phyloP scores from a whole-genome alignment of 768 basidiomycete species.

The Termitomyces sp. region DNA sequence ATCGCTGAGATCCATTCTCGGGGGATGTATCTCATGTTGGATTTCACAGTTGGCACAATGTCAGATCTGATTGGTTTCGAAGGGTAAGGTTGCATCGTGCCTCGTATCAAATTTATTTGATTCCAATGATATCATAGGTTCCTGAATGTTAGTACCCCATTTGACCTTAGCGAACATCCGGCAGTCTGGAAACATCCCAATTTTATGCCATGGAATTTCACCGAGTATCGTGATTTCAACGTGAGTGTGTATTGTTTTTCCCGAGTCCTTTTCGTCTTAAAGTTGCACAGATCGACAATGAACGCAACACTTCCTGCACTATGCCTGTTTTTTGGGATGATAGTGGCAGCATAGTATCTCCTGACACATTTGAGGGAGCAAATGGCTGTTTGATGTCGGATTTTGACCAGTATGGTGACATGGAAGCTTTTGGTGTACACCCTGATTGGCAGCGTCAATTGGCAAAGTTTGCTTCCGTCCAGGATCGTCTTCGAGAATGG shows the following conservation, averaged over 20 bases:
- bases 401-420: slow-evolving; percentile 94
- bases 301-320: slow-evolving; percentile 67
- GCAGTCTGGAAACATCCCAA: slow-evolving; percentile 69
- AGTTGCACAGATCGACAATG: slow-evolving; percentile 50
- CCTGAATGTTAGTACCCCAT: slow-evolving; percentile 78
- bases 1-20: slow-evolving; percentile 74
- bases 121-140: slow-evolving; percentile 39
- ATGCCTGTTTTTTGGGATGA: slow-evolving; percentile 81
- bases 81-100: slow-evolving; percentile 50
- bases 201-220: slow-evolving; percentile 83
- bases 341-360: slow-evolving; percentile 56
- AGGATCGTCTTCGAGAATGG: slow-evolving; percentile 96
- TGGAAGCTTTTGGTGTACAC: slow-evolving; percentile 97
- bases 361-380: slow-evolving; percentile 27
- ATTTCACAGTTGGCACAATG: slow-evolving; percentile 95
- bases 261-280: background rate
- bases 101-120: background rate
- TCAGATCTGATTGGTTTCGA: slow-evolving; percentile 81
- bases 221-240: slow-evolving; percentile 77
- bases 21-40: slow-evolving; percentile 89
- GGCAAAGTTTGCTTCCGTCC: slow-evolving; percentile 92
- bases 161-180: slow-evolving; percentile 67
- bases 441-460: slow-evolving; percentile 93
- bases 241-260: slow-evolving; percentile 29
- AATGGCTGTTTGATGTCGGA: slow-evolving; percentile 78